Base-by-base conservation (phyloP, 192 early-diverging fungal genomes). In the Coemansia interrupta region DNA sequence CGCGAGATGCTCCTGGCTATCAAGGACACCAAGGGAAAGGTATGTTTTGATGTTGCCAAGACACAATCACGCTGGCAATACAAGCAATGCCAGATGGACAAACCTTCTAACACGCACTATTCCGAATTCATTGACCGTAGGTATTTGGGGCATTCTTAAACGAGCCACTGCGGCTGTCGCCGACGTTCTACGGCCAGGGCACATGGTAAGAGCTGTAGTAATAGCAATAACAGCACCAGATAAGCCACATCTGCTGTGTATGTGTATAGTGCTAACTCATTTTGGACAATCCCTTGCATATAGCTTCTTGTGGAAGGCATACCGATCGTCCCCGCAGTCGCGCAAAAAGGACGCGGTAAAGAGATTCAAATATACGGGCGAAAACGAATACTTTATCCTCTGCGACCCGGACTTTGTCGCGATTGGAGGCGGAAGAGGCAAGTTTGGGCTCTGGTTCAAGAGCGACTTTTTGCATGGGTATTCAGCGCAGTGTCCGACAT, bases 111-210 rank as follows among this genome's bases (percentile, higher is more conserved):
- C 18, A 19, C 29, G 50, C 12, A 18, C 19, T 44, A 44, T 44
- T 44, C 42, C 42, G 5, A 1, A 10, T n/a, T n/a, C 42, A 44
- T 18, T 20, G 9, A 36, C 32, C 12, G 47, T 77, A 92, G 84
- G 80, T 91, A 11, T 92, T 92, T 82, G 90, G 90, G 23, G 89
- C 87, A 14, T 92, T 84, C 63, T 50, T 90, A 9, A 87, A 77
- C 30, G 87, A 92, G 53, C 64, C 86, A 5, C 75, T 90, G 29
- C 78, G 81, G 36, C 81, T 83, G 13, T 73, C 75, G 15, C 66
- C 86, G 17, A 73, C 82, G 40, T 92, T 87, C 62, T 92, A 92
- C 42, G 90, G 90, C 18, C 86, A 87, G n/a, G 89, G 90, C 30
- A 87, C 89, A 80, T 89, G 88, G 86, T 90, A 75, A 60, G 58